These are phyloP conservation scores for Senna tora DNA, from an alignment of 306 rosid genomes.

Conservation along the genomic window DNA sequence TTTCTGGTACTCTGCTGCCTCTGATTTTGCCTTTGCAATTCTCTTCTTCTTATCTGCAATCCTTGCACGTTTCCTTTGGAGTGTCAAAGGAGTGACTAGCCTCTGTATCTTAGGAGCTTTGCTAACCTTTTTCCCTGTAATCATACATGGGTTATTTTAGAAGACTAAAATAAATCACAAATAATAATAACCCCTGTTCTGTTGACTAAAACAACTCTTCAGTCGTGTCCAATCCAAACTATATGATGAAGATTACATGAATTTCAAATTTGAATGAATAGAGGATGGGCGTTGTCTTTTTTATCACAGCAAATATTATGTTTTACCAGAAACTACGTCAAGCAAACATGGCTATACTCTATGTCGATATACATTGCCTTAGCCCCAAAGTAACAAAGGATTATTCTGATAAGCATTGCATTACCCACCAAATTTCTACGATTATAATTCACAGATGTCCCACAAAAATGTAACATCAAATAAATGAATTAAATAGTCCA, in stretches of 20 bases:
- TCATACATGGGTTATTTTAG: too few species aligned
- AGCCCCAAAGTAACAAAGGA: too few species aligned
- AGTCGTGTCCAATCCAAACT: neutral
- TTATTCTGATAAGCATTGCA: too few species aligned
- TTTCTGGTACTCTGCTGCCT: constrained; percentile 48
- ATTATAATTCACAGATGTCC: too few species aligned
- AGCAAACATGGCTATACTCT: neutral
- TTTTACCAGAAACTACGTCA: neutral
- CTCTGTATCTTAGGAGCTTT: constrained; percentile 43
- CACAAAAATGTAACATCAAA: too few species aligned
- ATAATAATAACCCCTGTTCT: too few species aligned
- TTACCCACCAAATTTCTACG: too few species aligned
- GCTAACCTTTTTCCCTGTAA: constrained; percentile 48
- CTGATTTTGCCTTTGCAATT: constrained; percentile 48
- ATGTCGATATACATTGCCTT: too few species aligned
- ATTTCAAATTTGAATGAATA: neutral
- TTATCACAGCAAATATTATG: neutral
- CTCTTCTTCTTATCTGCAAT: constrained; percentile 48
- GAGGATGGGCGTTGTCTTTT: too few species aligned
- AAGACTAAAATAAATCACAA: neutral
- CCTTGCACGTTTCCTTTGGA: constrained; percentile 45
- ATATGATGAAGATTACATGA: neutral
- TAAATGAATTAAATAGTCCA: too few species aligned
- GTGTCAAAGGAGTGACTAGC: constrained; percentile 39
- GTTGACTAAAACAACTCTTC: neutral